Base-by-base conservation (phyloP, 2,329 filamentous ascomycete genomes). In the Metarhizium sp. region DNA sequence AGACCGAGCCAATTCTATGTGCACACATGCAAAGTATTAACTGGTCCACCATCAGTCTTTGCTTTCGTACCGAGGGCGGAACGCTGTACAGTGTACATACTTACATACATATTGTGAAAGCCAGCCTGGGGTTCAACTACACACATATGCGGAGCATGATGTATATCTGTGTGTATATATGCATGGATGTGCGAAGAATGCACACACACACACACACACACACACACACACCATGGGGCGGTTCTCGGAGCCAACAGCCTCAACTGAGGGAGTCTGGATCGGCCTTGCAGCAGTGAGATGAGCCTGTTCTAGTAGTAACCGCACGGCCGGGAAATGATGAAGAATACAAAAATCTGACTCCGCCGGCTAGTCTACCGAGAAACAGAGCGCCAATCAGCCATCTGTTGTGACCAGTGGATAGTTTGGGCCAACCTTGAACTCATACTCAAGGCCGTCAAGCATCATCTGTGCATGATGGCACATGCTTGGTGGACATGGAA, bases 201-300 rank as follows among this genome's bases (percentile, higher is more conserved):
- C 40, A 13, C 40, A 25, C 43, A 16, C 7, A 16, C n/a, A 6
- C 16, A 6, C 40, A 5, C 2, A 6, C 3, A 25, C 25, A 25
- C 25, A 25, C 25, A 25, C 25, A 25, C 25, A 25, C 25, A 25
- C 25, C 25, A 25, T 25, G 25, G 25, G 25, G 25, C 45, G 20
- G 30, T 29, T 48, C 11, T 48, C 20, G 45, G 25, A 48, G 10
- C 45, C 11, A 30, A 30, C 45, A 29, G 54, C 54, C 54, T 50
- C 54, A 56, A 53, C 54, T 56, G 54, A 56, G 42, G 16, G 38
- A 40, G 53, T 48, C 45, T 50, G 54, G 18, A 46, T 50, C 45
- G 30, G 46, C 54, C 46, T 49, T 56, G 54, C 54, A 50, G 29
- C 43, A 52, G 38, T 45, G 45, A 55, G 45, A 43, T 49, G 50